Conservation (phyloP, 805 yeast genomes). For the Metschnikowia similis region DNA sequence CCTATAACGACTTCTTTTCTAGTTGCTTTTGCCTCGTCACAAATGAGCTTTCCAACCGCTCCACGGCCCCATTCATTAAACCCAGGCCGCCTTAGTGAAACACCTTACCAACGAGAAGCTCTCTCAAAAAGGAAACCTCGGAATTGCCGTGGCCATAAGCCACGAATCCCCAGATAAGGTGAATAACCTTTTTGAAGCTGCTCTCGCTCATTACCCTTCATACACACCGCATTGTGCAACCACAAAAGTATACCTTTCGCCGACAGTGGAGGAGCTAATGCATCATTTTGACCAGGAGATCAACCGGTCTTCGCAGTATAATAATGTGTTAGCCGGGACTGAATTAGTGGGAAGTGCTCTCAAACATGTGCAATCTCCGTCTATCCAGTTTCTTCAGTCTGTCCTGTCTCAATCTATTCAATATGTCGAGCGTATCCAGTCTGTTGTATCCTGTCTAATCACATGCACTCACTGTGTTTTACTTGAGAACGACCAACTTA, state of each 20-base stretch:
- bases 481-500: too few species aligned
- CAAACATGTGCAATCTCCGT: too few species aligned
- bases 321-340: slow-evolving; percentile 17
- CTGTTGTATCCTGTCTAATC: too few species aligned
- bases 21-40: slow-evolving; percentile 20
- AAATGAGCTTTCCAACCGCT: slow-evolving; percentile 4
- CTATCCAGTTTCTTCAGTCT: too few species aligned
- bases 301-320: slow-evolving; percentile 19
- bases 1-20: slow-evolving; percentile 19
- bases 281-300: slow-evolving; percentile 31
- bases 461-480: too few species aligned
- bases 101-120: slow-evolving; percentile 18
- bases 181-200: slow-evolving; percentile 21
- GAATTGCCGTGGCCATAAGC: slow-evolving; percentile 29
- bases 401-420: too few species aligned
- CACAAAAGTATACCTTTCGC: slow-evolving; percentile 24
- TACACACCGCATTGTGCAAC: slow-evolving; percentile 22
- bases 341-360: too few species aligned
- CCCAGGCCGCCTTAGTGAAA: slow-evolving; percentile 29
- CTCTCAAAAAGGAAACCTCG: slow-evolving; percentile 32
- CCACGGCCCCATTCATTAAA: slow-evolving; percentile 15
- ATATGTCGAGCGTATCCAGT: too few species aligned
- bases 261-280: slow-evolving; percentile 32
- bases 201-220: slow-evolving; percentile 22
- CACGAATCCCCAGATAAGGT: slow-evolving; percentile 24